Base-by-base conservation (phyloP, 75 land plant genomes). In the Isoetes taiwanensis region DNA sequence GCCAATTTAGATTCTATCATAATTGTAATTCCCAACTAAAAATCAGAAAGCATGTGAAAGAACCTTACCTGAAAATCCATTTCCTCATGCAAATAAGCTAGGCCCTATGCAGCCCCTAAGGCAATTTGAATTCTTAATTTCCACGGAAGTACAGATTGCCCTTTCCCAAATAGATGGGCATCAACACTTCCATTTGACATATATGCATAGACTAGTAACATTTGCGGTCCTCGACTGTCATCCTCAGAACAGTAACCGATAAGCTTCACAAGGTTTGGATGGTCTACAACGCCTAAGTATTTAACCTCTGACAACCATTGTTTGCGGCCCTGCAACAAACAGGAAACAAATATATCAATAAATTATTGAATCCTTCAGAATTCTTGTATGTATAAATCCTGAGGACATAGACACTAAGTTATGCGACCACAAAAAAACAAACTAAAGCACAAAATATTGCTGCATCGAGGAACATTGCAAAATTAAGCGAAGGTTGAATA, bases 51-150 rank as follows among this genome's bases (percentile, higher is more conserved):
- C n/a, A n/a, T n/a, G n/a, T n/a, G n/a, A n/a, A n/a, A n/a, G n/a
- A n/a, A n/a, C n/a, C n/a, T n/a, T 39, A 79, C 86, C 86, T 83
- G 79, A 56, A 76, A 69, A 54, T 83, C 86, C 72, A 76, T 71
- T 57, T 64, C 79, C 57, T 84, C 88, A 61, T 84, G 88, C 35
- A 84, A 75, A 50, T 80, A 75, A 2, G 72, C 58, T 46, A 84
- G 66, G 29, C 88, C 88, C 27, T 62, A 55, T 38, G 88, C 88
- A 34, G 85, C 75, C 60, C 72, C 78, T 5, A 74, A 72, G 9
- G 84, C 78, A 30, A 84, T 72, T 64, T 23, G 72, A 28, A 84
- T 48, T 62, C 88, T 80, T 61, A 43, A 61, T 1, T 43, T 27
- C 88, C 88, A 84, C 3, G 88, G 31, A 40, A 84, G 71, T 17